Conservation (phyloP, 495 filamentous ascomycete species). For the Aspergillus nanangensis region DNA sequence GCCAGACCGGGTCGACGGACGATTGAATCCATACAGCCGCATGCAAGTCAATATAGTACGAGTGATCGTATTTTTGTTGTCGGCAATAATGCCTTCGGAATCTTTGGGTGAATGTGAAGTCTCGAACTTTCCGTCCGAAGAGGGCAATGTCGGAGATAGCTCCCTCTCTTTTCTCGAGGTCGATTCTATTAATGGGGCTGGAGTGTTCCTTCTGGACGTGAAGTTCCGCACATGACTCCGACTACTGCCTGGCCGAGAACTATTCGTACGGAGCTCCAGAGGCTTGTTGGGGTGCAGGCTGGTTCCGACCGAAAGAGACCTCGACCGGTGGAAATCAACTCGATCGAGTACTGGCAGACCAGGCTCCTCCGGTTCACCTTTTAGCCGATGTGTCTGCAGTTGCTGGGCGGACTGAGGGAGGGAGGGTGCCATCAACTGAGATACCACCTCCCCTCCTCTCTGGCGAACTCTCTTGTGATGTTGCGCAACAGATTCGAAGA, state of each 20-base stretch:
- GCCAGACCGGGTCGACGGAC: constrained; percentile 26
- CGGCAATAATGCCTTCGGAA: constrained; percentile 32
- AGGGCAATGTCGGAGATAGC: constrained; percentile 12
- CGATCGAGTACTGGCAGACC: constrained; percentile 29
- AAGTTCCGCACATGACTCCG: constrained; percentile 13
- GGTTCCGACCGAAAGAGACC: constrained; percentile 35
- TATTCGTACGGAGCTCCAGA: constrained; percentile 10
- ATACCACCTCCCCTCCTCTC: constrained; percentile 51
- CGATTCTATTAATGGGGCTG: constrained; percentile 25
- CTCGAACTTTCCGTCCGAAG: constrained; percentile 14
- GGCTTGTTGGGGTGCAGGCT: constrained; percentile 24
- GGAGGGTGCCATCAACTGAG: constrained; percentile 48
- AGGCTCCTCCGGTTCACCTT: constrained; percentile 38
- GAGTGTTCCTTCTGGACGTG: constrained; percentile 15
- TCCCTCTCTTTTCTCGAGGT: constrained; percentile 12
- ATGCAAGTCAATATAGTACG: constrained; percentile 57
- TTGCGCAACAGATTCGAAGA: constrained; percentile 59
- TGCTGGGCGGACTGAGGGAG: constrained; percentile 27
- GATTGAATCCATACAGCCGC: constrained; percentile 59
- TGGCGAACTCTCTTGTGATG: constrained; percentile 50
- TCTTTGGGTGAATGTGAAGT: constrained; percentile 20
- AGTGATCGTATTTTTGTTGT: constrained; percentile 40
- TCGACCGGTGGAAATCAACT: constrained; percentile 25
- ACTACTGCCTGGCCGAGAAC: constrained; percentile 18
- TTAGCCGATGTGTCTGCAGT: constrained; percentile 30